Conservation (phyloP, 2,329 filamentous ascomycete genomes). For the Phaeomoniella chlamydospora region DNA sequence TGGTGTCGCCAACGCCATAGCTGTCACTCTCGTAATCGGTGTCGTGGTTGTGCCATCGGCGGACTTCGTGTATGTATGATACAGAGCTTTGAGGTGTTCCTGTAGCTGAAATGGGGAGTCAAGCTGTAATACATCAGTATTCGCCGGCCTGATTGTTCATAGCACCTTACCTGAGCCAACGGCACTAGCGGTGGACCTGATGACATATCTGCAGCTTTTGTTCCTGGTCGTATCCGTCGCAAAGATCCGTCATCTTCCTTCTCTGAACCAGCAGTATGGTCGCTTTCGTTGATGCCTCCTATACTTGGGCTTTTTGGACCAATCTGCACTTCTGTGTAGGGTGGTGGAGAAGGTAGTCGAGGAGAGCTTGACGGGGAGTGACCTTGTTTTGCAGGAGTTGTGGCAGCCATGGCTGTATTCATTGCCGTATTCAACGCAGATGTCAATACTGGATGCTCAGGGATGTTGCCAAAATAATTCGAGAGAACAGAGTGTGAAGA, state of each 20-base stretch:
- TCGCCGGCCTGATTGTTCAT: constrained; percentile 5
- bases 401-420: constrained; percentile 10
- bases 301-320: constrained; percentile 61
- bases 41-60: constrained; percentile 30
- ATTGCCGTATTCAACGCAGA: too few species aligned
- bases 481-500: constrained; percentile 20
- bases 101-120: constrained; percentile 96
- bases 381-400: constrained; percentile 24
- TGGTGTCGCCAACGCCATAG: constrained; percentile 60
- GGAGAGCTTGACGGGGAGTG: constrained; percentile 59
- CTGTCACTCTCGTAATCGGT: constrained; percentile 63
- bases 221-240: constrained; percentile 81
- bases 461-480: constrained; percentile 10
- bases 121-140: constrained; percentile 43
- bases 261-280: constrained; percentile 38
- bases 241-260: constrained; percentile 57
- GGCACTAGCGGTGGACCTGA: constrained; percentile 80
- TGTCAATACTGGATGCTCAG: constrained; percentile 1
- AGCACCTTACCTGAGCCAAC: constrained; percentile 55
- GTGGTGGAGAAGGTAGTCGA: constrained; percentile 85
- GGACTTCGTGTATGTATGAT: constrained; percentile 64
- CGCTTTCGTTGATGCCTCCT: constrained; percentile 43
- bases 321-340: constrained; percentile 87
- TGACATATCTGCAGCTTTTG: constrained; percentile 83
- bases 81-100: constrained; percentile 87